These are phyloP conservation scores for Debaryomyces nepalensis DNA, from an alignment of 1,139 yeast genomes.

Conservation along the genomic window DNA sequence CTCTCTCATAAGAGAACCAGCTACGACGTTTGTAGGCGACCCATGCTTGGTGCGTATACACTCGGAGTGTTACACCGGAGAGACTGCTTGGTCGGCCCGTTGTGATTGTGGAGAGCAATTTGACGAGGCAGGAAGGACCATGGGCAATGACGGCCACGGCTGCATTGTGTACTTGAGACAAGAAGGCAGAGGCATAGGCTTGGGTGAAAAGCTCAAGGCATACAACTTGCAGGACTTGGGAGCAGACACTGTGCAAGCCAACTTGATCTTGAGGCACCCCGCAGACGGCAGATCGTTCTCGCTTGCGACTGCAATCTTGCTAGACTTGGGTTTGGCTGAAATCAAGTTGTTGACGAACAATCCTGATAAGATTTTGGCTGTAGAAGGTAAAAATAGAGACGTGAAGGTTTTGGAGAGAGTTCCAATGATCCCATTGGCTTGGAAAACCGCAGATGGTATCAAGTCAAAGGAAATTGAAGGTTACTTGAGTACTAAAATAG, in stretches of 20 bases:
- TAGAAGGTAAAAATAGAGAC: conserved; percentile 76
- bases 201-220: conserved; percentile 95
- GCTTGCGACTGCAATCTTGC: conserved; percentile 87
- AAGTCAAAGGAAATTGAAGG: conserved; percentile 87
- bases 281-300: conserved; percentile 95
- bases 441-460: conserved; percentile 73
- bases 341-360: conserved; percentile 88
- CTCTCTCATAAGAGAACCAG: conserved; percentile 46
- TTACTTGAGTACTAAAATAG: conserved; percentile 89
- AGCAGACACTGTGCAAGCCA: conserved; percentile 98
- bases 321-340: conserved; percentile 76
- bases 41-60: conserved; percentile 76
- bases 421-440: conserved; percentile 95
- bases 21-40: conserved; percentile 43
- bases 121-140: conserved; percentile 93
- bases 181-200: conserved; percentile 98
- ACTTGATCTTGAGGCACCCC: conserved; percentile 89
- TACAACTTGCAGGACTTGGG: conserved; percentile 97
- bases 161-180: conserved; percentile 95
- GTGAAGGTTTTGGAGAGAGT: conserved; percentile 82
- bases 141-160: conserved; percentile 87
- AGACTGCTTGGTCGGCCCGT: conserved; percentile 98
- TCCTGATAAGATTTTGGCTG: conserved; percentile 95
- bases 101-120: conserved; percentile 99
- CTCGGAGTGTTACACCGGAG: conserved; percentile 98